Conservation (phyloP, 805 yeast species). For the Yamadazyma ubonensis region DNA sequence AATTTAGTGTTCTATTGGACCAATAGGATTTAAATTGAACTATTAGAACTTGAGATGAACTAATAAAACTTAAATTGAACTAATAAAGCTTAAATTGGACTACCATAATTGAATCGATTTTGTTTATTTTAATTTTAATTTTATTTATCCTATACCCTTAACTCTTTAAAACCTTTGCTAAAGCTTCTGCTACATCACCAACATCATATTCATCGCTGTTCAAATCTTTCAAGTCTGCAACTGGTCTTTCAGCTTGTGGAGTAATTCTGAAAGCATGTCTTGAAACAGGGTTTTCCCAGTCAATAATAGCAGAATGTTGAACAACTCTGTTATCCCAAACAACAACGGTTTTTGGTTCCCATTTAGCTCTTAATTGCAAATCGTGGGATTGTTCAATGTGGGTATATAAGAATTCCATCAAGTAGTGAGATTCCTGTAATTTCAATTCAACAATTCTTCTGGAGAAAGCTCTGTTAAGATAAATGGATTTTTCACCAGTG, state of each 20-base stretch:
- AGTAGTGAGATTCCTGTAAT: slow-evolving; percentile 63
- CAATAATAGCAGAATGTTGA: slow-evolving; percentile 66
- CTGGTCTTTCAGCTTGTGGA: slow-evolving; percentile 71
- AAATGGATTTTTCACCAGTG: slow-evolving; percentile 58
- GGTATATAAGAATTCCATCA: slow-evolving; percentile 55
- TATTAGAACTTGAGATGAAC: no score
- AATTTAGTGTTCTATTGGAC: background rate
- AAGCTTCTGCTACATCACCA: slow-evolving; percentile 30
- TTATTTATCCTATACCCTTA: background rate
- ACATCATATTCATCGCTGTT: slow-evolving; percentile 36
- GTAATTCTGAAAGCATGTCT: slow-evolving; percentile 75
- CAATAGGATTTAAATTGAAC: no score
- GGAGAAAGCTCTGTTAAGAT: slow-evolving; percentile 59
- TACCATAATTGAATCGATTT: background rate
- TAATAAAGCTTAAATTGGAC: no score
- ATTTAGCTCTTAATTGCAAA: slow-evolving; percentile 65
- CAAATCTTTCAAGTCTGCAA: slow-evolving; percentile 39
- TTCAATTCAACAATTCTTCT: slow-evolving; percentile 70
- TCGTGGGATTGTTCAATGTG: slow-evolving; percentile 56
- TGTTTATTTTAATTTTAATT: background rate
- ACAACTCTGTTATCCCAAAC: slow-evolving; percentile 79
- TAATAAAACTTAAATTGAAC: no score
- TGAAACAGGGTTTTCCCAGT: slow-evolving; percentile 64
- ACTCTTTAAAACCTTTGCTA: slow-evolving; percentile 14
- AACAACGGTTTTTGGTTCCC: slow-evolving; percentile 71